Evolutionary conservation across 2,329 filamentous ascomycete species (phyloP).

Genomic region (Sporothrix brasiliensis): DNA sequence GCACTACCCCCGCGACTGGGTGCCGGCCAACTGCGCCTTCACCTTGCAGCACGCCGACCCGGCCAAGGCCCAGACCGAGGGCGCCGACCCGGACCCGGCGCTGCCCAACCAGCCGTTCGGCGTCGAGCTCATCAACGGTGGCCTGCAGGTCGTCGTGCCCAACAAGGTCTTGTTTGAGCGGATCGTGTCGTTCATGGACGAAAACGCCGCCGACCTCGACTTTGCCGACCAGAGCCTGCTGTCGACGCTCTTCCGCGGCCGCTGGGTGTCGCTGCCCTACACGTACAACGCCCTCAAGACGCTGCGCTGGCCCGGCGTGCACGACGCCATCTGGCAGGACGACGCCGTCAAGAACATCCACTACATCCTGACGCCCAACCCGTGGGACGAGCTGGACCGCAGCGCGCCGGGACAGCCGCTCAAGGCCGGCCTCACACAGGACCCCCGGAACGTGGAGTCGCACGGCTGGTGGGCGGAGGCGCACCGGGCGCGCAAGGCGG

Average conservation of each 20-base stretch:
- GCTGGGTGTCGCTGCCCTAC: constrained; percentile 63
- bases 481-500: constrained; percentile 46
- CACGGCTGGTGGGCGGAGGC: constrained; percentile 60
- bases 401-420: constrained; percentile 47
- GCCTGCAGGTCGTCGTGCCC: constrained; percentile 61
- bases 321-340: constrained; percentile 60
- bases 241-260: constrained; percentile 56
- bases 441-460: constrained; percentile 50
- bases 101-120: constrained; percentile 43
- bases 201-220: constrained; percentile 51
- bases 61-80: constrained; percentile 51
- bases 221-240: constrained; percentile 65
- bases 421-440: constrained; percentile 36
- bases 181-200: constrained; percentile 56
- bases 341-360: constrained; percentile 63
- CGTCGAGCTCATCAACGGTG: constrained; percentile 59
- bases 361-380: constrained; percentile 62
- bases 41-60: constrained; percentile 49
- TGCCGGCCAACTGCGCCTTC: constrained; percentile 61
- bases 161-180: constrained; percentile 51
- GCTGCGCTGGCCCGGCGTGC: constrained; percentile 53
- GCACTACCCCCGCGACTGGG: constrained; percentile 77
- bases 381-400: constrained; percentile 58
- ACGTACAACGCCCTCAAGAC: constrained; percentile 67
- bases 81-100: constrained; percentile 51